A percentile compares a stretch with the other conserved stretches of the same genome.
Evolutionary conservation across 108 stramenopile species (phyloP).

Genomic region (Cyclotella choctawhatcheeana): DNA sequence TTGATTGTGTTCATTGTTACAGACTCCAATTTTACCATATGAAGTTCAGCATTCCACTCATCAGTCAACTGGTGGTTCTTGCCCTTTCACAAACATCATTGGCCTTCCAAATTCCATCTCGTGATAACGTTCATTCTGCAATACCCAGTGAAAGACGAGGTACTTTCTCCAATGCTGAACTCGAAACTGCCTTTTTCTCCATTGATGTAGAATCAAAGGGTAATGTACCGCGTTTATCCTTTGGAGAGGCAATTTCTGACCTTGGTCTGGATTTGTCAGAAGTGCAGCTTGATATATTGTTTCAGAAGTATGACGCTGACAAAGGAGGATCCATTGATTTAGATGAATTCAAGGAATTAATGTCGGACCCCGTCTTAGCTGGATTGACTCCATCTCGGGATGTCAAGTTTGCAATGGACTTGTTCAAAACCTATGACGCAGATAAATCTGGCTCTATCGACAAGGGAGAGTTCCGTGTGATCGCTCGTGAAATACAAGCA

Average conservation of each 20-base stretch:
- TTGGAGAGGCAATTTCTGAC: slow-evolving; percentile 22
- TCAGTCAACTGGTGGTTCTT: too few species aligned
- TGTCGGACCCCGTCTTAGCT: slow-evolving; percentile 14
- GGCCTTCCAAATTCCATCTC: too few species aligned
- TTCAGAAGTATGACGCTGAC: slow-evolving; percentile 11
- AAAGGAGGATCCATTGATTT: slow-evolving; percentile 9
- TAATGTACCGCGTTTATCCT: slow-evolving; percentile 5
- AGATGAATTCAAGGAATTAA: slow-evolving; percentile 18
- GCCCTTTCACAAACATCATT: too few species aligned
- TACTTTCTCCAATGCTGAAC: not conserved
- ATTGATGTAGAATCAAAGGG: slow-evolving; percentile 50
- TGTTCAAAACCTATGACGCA: slow-evolving; percentile 31
- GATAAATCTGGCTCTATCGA: slow-evolving; percentile 34
- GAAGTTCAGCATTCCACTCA: too few species aligned
- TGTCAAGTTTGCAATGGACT: not conserved
- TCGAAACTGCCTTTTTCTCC: slow-evolving; percentile 50
- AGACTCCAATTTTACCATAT: too few species aligned
- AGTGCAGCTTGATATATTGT: slow-evolving; percentile 11
- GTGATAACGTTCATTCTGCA: too few species aligned
- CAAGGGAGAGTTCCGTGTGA: slow-evolving; percentile 38
- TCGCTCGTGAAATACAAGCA: slow-evolving; percentile 27
- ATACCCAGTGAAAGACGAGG: too few species aligned
- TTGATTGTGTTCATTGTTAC: too few species aligned
- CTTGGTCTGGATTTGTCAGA: slow-evolving; percentile 12
- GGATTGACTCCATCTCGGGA: not conserved